Base-by-base conservation (phyloP, 805 yeast genomes). In the Yamadazyma philogaea region DNA sequence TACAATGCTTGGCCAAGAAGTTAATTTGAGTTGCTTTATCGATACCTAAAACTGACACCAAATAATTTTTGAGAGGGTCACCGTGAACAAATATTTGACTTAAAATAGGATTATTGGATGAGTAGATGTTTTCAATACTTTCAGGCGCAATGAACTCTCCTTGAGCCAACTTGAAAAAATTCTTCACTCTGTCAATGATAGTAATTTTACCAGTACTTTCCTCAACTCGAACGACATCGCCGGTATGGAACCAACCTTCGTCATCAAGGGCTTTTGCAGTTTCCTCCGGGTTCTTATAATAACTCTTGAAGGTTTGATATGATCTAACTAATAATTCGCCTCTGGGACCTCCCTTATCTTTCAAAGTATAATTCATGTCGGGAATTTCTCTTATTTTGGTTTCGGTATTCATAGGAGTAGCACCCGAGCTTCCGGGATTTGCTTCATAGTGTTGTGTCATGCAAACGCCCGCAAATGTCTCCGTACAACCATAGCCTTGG, bases 401-500 rank as follows among this genome's bases (percentile, higher is more conserved):
- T 52, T 81, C 84, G 14, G 70, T 54, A 19, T 75, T 68, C 7
- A 78, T 63, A 17, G 78, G 73, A n/a, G 77, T 68, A 1, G 84
- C 72, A 15, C 90, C 90, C 30, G 59, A 56, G 19, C 54, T 53
- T 19, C 61, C 62, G 3, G 72, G 68, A 28, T 60, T 53, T 22
- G 62, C 48, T 42, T 82, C 87, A 46, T 50, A 64, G 6, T 63
- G 61, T 35, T 57, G 59, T 45, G 67, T 57, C 59, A 68, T 49
- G 17, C 69, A 60, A 40, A 74, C 54, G 3, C 82, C 83, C 1
- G 84, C 85, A 53, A 80, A 75, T 12, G 82, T 69, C 58, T 82
- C 88, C 5, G 86, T 79, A 30, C 81, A 69, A 3, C 90, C 91
- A 59, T 83, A 84, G n/a, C 91, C 93, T 62, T 84, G 89, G 10